A percentile compares a stretch with the other conserved stretches of the same genome.
Evolutionary conservation across 2,329 filamentous ascomycete species (phyloP).

Genomic region (Fonsecaea erecta): DNA sequence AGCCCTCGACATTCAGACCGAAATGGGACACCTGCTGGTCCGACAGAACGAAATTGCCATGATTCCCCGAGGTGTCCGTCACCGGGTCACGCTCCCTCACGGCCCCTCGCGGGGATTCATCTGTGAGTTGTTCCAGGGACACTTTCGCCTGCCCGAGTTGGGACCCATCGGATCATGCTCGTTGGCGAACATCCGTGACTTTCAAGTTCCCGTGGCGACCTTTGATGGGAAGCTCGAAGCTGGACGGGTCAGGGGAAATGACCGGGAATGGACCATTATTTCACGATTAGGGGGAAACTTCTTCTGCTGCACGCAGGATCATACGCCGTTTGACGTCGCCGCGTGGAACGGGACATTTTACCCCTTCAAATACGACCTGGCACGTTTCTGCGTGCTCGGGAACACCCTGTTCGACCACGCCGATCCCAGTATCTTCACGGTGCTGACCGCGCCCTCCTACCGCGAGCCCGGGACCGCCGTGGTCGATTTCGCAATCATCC

Average conservation of each 20-base stretch:
- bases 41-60: conserved; percentile 71
- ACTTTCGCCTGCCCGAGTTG: conserved; percentile 69
- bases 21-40: conserved; percentile 67
- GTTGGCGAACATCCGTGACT: conserved; percentile 69
- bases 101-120: conserved; percentile 69
- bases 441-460: conserved; percentile 47
- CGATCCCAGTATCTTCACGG: conserved; percentile 49
- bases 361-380: conserved; percentile 50
- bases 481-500: conserved; percentile 48
- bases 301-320: conserved; percentile 64
- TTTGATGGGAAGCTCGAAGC: conserved; percentile 56
- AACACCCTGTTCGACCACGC: conserved; percentile 49
- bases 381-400: conserved; percentile 48
- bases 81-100: conserved; percentile 61
- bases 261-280: conserved; percentile 59
- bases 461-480: conserved; percentile 39
- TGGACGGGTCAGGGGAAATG: conserved; percentile 8
- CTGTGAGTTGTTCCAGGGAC: conserved; percentile 68
- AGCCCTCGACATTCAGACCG: conserved; percentile 69
- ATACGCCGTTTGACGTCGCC: conserved; percentile 72
- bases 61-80: conserved; percentile 68
- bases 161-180: conserved; percentile 70
- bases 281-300: conserved; percentile 67
- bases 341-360: conserved; percentile 72
- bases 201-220: conserved; percentile 64